Evolutionary conservation across 1,284 basidiomycete species (phyloP).

Genomic region (Rhodotorula sp.): DNA sequence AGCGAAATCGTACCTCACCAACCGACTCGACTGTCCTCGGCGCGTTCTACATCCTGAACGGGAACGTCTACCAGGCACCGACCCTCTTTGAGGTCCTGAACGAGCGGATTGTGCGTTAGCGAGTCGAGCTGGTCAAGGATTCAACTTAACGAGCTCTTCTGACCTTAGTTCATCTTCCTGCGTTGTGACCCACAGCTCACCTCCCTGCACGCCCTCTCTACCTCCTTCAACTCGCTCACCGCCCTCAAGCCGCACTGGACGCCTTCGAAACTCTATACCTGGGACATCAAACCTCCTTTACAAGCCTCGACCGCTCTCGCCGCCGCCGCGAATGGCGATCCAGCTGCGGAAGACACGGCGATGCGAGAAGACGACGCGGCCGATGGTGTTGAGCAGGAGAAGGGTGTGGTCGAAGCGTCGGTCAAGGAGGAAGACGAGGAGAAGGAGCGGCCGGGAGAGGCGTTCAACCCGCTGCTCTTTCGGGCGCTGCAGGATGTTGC

Average conservation of each 20-base stretch:
- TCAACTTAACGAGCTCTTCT: too few species aligned
- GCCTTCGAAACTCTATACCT: conserved; percentile 20
- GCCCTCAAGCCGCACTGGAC: conserved; percentile 28
- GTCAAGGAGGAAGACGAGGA: conserved; percentile 3
- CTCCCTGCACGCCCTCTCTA: conserved; percentile 28
- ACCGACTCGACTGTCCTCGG: conserved; percentile 69
- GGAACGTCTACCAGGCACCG: conserved; percentile 79
- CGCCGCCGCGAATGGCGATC: not conserved
- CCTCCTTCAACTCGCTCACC: conserved; percentile 20
- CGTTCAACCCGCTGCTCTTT: conserved; percentile 41
- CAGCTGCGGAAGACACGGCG: not conserved
- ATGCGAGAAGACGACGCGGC: not conserved
- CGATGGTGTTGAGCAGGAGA: not conserved
- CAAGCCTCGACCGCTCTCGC: not conserved
- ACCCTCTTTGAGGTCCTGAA: conserved; percentile 76
- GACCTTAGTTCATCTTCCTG: not conserved
- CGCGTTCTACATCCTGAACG: conserved; percentile 79
- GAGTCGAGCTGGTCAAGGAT: too few species aligned
- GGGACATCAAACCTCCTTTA: conserved; percentile 30
- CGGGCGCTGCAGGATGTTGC: conserved; percentile 36
- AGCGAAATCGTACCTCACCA: conserved; percentile 71
- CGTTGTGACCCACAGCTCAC: conserved; percentile 36
- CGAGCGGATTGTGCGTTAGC: conserved; percentile 67
- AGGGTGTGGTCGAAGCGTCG: not conserved
- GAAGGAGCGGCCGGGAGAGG: conserved; percentile 8